Evolutionary conservation across 1,284 basidiomycete species (phyloP).

Genomic region (Tilletia walkeri): DNA sequence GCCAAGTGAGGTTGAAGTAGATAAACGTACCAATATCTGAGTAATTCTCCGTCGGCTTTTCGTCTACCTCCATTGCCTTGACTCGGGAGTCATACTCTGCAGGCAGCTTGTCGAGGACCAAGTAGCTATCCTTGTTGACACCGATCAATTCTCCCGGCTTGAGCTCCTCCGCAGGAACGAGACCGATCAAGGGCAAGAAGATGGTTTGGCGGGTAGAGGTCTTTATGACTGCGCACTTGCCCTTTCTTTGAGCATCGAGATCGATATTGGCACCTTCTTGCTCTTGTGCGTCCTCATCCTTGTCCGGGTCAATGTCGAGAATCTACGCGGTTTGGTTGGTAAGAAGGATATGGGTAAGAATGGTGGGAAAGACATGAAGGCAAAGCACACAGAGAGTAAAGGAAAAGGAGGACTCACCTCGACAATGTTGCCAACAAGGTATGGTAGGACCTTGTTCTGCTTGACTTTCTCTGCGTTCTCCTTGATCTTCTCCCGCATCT

Average conservation of each 20-base stretch:
- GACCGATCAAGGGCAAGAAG: constrained; percentile 94
- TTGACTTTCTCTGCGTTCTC: constrained; percentile 99
- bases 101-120: constrained; percentile 84
- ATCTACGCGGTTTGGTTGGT: constrained; percentile 63
- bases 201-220: constrained; percentile 93
- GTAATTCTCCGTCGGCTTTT: constrained; percentile 74
- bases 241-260: constrained; percentile 86
- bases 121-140: constrained; percentile 99
- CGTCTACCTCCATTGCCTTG: constrained; percentile 90
- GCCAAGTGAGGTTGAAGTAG: not conserved
- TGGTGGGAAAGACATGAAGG: too few species aligned
- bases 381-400: not conserved
- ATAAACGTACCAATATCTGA: constrained; percentile 67
- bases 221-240: constrained; percentile 98
- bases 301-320: constrained; percentile 82
- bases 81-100: constrained; percentile 75
- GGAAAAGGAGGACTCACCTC: constrained; percentile 26
- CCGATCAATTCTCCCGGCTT: constrained; percentile 91
- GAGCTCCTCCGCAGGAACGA: constrained; percentile 86
- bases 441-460: constrained; percentile 98
- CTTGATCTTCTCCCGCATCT: constrained; percentile 97
- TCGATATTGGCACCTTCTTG: constrained; percentile 80
- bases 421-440: constrained; percentile 89
- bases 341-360: too few species aligned
- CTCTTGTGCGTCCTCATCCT: constrained; percentile 73